These are phyloP conservation scores for Salix koriyanagi DNA, from an alignment of 345 rosid species.

Conservation along the genomic window DNA sequence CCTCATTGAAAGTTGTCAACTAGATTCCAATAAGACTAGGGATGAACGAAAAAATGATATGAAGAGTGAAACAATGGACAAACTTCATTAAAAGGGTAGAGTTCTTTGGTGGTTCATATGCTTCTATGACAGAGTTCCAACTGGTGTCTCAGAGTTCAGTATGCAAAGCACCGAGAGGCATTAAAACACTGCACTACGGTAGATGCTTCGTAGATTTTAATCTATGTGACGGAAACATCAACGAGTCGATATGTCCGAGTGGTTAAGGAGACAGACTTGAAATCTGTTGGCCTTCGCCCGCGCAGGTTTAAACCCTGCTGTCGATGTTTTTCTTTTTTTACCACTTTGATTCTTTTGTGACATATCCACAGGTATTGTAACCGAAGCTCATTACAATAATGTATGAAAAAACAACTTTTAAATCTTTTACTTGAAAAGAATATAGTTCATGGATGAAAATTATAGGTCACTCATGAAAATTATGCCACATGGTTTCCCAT, in stretches of 20 bases:
- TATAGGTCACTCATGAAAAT: too few species aligned
- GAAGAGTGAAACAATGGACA: neutral
- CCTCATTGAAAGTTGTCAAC: neutral
- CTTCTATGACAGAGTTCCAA: neutral
- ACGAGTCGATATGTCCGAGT: slow-evolving; percentile 70
- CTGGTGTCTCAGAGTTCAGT: too few species aligned
- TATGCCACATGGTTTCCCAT: neutral
- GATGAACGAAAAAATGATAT: neutral
- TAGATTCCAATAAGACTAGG: neutral
- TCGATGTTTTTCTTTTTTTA: slow-evolving; percentile 24
- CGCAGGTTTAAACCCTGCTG: slow-evolving; percentile 99
- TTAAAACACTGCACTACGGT: too few species aligned
- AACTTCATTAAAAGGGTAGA: neutral
- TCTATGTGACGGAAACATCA: too few species aligned
- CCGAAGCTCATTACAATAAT: too few species aligned
- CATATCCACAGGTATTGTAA: too few species aligned
- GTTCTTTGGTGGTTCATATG: neutral
- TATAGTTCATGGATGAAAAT: too few species aligned
- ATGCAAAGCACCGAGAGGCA: too few species aligned
- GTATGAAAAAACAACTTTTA: too few species aligned
- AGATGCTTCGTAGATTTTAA: too few species aligned
- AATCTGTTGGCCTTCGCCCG: slow-evolving; percentile 97
- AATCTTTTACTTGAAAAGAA: too few species aligned
- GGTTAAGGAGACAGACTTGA: slow-evolving; percentile 99
- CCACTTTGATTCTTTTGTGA: too few species aligned